A percentile compares a stretch with the other conserved stretches of the same genome.
phyloP scores from a whole-genome alignment of 176 grass and related monocot species.

The Poa annua region DNA sequence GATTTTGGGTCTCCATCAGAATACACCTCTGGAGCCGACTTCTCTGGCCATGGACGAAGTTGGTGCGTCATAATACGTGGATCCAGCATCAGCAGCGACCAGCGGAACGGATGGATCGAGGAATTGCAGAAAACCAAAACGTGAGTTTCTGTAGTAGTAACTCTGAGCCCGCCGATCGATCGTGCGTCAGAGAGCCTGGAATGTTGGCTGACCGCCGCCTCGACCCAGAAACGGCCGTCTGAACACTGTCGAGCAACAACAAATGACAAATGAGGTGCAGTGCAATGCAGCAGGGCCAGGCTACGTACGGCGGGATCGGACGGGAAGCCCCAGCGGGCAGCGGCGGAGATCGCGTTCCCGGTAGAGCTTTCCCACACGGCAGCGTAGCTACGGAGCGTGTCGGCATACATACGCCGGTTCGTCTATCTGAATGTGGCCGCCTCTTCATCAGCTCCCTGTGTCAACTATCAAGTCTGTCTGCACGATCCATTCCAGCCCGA shows the following conservation, averaged over 20 bases:
- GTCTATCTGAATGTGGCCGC: too few species aligned
- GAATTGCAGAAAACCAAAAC: too few species aligned
- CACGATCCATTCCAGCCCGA: too few species aligned
- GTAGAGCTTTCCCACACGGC: slow-evolving; percentile 19
- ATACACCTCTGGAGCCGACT: slow-evolving; percentile 29
- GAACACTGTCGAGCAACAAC: too few species aligned
- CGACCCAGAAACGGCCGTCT: too few species aligned
- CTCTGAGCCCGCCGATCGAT: too few species aligned
- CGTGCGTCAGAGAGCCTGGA: too few species aligned
- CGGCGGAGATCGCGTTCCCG: not conserved
- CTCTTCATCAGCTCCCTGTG: not conserved
- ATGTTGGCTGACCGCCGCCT: too few species aligned
- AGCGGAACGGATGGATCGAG: too few species aligned
- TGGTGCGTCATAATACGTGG: not conserved
- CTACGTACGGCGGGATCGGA: not conserved
- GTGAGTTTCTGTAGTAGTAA: too few species aligned
- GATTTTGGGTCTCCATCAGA: slow-evolving; percentile 18
- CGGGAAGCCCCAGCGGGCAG: not conserved
- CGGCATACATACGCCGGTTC: not conserved
- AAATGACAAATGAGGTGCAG: too few species aligned
- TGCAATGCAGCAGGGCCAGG: too few species aligned
- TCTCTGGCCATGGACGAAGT: not conserved
- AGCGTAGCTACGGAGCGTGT: not conserved
- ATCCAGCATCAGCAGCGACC: not conserved
- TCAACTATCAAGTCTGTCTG: not conserved